Conservation (phyloP, 257 asterid genomes). For the Apocynum venetum region DNA sequence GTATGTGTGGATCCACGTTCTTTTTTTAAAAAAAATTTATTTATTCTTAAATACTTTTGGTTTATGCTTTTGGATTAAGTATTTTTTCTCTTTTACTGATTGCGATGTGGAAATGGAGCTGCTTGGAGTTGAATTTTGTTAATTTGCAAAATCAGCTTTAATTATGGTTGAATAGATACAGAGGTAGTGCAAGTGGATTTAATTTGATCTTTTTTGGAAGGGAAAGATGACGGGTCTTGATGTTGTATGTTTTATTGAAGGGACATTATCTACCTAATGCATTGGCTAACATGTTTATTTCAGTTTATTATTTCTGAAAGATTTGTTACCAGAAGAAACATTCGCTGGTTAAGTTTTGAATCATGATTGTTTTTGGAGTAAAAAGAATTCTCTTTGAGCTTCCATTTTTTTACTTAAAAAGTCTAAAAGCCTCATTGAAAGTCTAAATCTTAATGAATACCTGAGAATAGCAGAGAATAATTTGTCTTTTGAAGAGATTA, state of each 20-base stretch:
- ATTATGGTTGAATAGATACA: background rate
- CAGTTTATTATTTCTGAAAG: too few species aligned
- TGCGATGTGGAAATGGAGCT: background rate
- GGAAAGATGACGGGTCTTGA: background rate
- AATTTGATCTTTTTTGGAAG: background rate
- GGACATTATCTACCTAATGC: background rate
- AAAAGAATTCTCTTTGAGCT: too few species aligned
- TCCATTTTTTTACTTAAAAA: too few species aligned
- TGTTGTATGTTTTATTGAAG: background rate
- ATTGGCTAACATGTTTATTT: too few species aligned
- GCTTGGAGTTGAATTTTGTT: background rate
- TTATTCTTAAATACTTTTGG: too few species aligned
- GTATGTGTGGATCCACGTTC: background rate
- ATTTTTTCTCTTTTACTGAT: background rate
- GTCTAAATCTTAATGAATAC: too few species aligned
- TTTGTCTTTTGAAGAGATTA: too few species aligned
- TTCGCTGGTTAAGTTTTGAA: too few species aligned
- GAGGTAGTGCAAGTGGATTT: background rate
- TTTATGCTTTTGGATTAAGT: background rate
- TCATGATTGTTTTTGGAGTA: too few species aligned
- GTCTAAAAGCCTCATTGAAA: too few species aligned
- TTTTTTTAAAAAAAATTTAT: background rate
- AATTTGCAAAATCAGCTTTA: background rate
- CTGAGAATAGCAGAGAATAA: too few species aligned
- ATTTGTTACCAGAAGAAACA: too few species aligned